Evolutionary conservation across 495 filamentous ascomycete genomes (phyloP), one percentile per base, ranked within the genome.

Genomic region (Daldinia childiae): DNA sequence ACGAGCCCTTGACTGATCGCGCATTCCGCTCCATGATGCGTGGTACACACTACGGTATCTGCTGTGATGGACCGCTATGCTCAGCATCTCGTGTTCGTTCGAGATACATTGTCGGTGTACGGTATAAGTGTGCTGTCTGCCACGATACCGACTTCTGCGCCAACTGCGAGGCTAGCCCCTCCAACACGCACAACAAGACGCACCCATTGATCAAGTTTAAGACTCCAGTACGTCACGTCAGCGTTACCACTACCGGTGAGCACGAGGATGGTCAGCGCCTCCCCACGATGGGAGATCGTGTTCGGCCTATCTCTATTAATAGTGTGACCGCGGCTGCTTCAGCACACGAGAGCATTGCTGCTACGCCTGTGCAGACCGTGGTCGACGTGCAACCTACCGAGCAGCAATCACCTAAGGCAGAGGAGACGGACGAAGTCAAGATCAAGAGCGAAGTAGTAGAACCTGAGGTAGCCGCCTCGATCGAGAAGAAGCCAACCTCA

Each of bases 41-140:
- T 21, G 83, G 86, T 51, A 84, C 87, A 17, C 95, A 99, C 76
- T 85, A 83, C 64, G 94, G 93, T 59, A 94, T 98, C 78, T 96
- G 91, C 85, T 99, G 95, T 74, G 95, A 99, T 81, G 95, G 95
- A 9, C 96, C 95, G 24, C 86, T 97, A 19, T 99, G 95, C 88
- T 86, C 87, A 66, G 75, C 78, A 68, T 83, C 86, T 62, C 76
- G 81, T 24, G 81, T 81, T 43, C 75, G 83, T 56, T 73, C 67
- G 29, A 79, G 82, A 43, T 98, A 93, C 80, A 97, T 99, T 69
- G 82, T 82, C 32, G 96, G 95, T 17, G 86, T 91, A 70, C 90
- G 95, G 64, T 99, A 95, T 86, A 98, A 98, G 88, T 99, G 95
- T 77, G 93, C 96, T 64, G 91, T 99, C 58, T 99, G 95, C 82